Evolutionary conservation across 1,284 basidiomycete species (phyloP), one percentile per base, ranked within the genome.

Genomic region (Volvariella surrecta): DNA sequence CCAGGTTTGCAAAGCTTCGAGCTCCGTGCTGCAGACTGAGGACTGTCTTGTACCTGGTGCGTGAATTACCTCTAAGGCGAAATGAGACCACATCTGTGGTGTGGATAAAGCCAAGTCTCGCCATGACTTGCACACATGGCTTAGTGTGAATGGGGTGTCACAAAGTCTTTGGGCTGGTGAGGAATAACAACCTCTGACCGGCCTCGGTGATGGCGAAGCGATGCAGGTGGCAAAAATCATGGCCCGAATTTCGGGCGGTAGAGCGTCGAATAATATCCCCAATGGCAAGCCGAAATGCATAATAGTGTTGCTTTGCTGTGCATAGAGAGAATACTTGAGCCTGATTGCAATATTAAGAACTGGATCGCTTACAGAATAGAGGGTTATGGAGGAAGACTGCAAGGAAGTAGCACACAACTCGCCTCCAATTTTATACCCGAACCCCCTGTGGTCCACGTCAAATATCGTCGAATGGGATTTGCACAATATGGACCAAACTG

Each of bases 51-150:
- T 45, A 20, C 51, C 54, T 10, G 48, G 40, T 16, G 58, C 38
- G 30, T 11, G 6, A 11, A 28, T 28, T 11, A 28, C 24, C 24
- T 58, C 53, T 42, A 70, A 46, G 40, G 61, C 54, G 44, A 72
- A 69, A 0, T 59, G 55, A 4, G 61, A 59, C 70, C 70, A 72
- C 17, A 72, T 52, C 32, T 54, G 57, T 13, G 68, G 60, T 0
- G 63, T 61, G 6, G 54, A 52, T 4, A 54, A 45, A 34, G 53
- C 58, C 21, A 69, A 32, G 2, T 51, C 34, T 48, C 58, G 58
- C 70, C 70, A 72, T 4, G 55, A 45, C 7, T 50, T 50, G 45
- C 61, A 67, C 6, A 70, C 64, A 35, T 51, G 54, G 18, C 62
- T 54, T 24, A 70, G 46, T n/a, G 61, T 39, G 21, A 61, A 46